Evolutionary conservation across 2,329 filamentous ascomycete genomes (phyloP), one percentile per base, ranked within the genome.

Genomic region (Penicillium rolfsii): DNA sequence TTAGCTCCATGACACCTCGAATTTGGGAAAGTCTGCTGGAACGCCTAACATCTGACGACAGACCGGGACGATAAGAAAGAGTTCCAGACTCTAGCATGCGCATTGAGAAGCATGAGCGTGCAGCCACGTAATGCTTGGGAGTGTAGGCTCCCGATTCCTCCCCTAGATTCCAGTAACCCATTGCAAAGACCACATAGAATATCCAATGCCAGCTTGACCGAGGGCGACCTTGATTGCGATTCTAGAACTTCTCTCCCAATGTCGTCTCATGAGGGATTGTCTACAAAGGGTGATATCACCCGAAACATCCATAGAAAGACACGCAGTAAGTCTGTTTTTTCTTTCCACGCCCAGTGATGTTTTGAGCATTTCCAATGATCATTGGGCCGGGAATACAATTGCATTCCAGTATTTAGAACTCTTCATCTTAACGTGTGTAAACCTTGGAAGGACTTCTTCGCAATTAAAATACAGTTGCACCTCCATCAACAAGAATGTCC

Each of bases 401-500:
- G 1, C n/a, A 9, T 19, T 4, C 38, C n/a, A n/a, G 38, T 8
- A n/a, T n/a, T 4, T 41, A 22, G n/a, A 41, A 22, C n/a, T 6
- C n/a, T 38, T 38, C 3, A 16, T 22, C 8, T 4, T 41, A 22
- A 22, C 6, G 30, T 50, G 33, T 46, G 7, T 35, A 50, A 3
- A 50, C n/a, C 1, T 19, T 22, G n/a, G 22, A 41, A 22, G 4
- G 2, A 22, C 40, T 12, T 43, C 1, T 12, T 43, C 22, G 8
- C 8, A 5, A 43, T 22, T 61, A 65, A 19, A 65, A 45, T 9
- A 64, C 61, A 60, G 58, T 62, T 35, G 59, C 65, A 3, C 83
- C 84, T 16, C 87, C 88, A 72, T 90, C 87, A 50, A 89, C 82
- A 36, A 89, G 76, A 60, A 90, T 80, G 77, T 90, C 88, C 5